These are phyloP conservation scores for Erodium texanum DNA, from an alignment of 441 rosid species.

Conservation along the genomic window DNA sequence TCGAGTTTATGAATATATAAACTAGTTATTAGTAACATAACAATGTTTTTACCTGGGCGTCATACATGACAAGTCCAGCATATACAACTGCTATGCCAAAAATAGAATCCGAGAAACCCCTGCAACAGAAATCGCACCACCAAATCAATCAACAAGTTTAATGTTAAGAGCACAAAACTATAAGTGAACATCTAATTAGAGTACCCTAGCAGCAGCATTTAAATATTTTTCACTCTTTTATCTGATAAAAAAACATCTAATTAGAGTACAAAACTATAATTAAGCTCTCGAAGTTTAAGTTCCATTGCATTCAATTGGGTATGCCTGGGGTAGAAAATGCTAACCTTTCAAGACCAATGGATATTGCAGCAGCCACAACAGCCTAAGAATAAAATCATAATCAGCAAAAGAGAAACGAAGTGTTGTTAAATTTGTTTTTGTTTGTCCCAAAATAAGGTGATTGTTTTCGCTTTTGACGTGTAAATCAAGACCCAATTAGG, in stretches of 20 bases:
- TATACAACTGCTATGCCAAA: not conserved
- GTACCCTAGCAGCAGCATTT: too few species aligned
- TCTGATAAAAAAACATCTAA: too few species aligned
- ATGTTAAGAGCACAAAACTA: too few species aligned
- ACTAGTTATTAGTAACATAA: not conserved
- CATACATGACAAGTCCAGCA: constrained; percentile 3
- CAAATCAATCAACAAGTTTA: not conserved
- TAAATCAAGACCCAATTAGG: not conserved
- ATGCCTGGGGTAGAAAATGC: not conserved
- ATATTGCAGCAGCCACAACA: constrained; percentile 4
- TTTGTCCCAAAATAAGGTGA: not conserved
- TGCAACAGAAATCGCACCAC: not conserved
- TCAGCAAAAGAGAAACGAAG: not conserved
- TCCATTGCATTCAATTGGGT: not conserved
- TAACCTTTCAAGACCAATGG: constrained; percentile 1
- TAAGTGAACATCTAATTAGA: too few species aligned
- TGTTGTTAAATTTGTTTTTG: not conserved
- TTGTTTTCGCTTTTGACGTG: not conserved
- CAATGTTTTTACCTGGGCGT: not conserved
- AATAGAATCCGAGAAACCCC: constrained; percentile 1
- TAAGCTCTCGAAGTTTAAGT: too few species aligned
- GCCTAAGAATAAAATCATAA: not conserved
- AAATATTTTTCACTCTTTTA: too few species aligned
- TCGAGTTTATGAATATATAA: not conserved
- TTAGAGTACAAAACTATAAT: too few species aligned